phyloP scores from a whole-genome alignment of 768 basidiomycete species.

The Saitozyma sp. region DNA sequence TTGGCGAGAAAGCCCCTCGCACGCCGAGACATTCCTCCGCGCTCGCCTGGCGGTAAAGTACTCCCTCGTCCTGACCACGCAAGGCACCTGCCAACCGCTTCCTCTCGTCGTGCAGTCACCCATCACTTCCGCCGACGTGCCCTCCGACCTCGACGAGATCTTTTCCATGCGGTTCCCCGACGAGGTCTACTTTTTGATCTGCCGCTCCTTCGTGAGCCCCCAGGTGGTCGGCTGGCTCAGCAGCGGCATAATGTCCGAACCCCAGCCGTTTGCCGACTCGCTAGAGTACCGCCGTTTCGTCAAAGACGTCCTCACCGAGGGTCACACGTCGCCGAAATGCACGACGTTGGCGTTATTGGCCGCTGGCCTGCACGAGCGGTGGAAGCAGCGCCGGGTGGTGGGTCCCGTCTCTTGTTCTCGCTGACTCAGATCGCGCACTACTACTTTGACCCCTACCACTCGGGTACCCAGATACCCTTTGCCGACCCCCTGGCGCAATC shows the following conservation, averaged over 20 bases:
- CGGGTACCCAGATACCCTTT: slow-evolving; percentile 61
- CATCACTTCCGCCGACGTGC: slow-evolving; percentile 77
- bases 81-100: slow-evolving; percentile 57
- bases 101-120: slow-evolving; percentile 73
- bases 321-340: slow-evolving; percentile 87
- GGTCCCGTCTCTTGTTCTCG: slow-evolving; percentile 11
- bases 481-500: slow-evolving; percentile 76
- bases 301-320: slow-evolving; percentile 94
- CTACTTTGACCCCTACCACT: slow-evolving; percentile 65
- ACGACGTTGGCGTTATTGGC: slow-evolving; percentile 85
- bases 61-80: slow-evolving; percentile 83
- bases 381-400: slow-evolving; percentile 72
- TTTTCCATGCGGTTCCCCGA: slow-evolving; percentile 93
- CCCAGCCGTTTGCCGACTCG: slow-evolving; percentile 83
- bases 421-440: slow-evolving; percentile 43
- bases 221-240: slow-evolving; percentile 95
- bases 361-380: slow-evolving; percentile 74
- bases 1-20: slow-evolving; percentile 64
- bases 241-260: slow-evolving; percentile 76
- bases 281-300: slow-evolving; percentile 92
- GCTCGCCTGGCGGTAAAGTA: slow-evolving; percentile 89
- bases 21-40: slow-evolving; percentile 78
- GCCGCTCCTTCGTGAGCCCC: slow-evolving; percentile 82
- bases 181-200: slow-evolving; percentile 94
- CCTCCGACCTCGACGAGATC: slow-evolving; percentile 85